Evolutionary conservation across 192 early-diverging fungal species (phyloP).

Genomic region (Phycomyces nitens): DNA sequence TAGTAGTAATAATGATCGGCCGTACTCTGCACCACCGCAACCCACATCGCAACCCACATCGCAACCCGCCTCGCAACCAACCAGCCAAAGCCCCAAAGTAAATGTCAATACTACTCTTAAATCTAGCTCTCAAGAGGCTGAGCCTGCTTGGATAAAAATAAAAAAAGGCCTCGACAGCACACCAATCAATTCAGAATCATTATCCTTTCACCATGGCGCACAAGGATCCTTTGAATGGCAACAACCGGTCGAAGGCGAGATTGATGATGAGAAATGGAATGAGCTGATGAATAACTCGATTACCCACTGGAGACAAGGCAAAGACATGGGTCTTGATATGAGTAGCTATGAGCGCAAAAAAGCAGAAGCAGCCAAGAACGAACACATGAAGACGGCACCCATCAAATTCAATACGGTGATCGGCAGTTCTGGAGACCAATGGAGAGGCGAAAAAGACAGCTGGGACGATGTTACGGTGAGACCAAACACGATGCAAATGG

Average conservation of each 20-base stretch:
- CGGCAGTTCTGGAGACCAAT: background rate
- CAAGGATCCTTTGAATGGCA: background rate
- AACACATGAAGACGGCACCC: background rate
- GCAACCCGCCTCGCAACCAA: too few relatives aligned
- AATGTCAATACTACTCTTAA: too few relatives aligned
- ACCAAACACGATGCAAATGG: conserved; percentile 14
- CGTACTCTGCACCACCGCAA: background rate
- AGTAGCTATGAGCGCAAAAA: background rate
- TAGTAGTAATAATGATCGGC: background rate
- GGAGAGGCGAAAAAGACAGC: background rate
- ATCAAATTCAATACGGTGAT: background rate
- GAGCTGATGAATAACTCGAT: background rate
- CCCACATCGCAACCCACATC: too few relatives aligned
- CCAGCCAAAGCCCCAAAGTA: too few relatives aligned
- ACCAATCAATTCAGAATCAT: background rate
- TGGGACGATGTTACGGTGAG: conserved; percentile 5
- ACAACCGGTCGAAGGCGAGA: background rate
- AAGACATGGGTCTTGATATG: background rate
- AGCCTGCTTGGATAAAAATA: background rate
- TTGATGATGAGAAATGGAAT: background rate
- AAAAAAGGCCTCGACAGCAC: background rate
- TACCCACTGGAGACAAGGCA: background rate
- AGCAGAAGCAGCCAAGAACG: background rate
- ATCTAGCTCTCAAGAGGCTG: background rate
- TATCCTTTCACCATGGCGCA: background rate